phyloP scores from a whole-genome alignment of 768 basidiomycete species.

The Termitomyces sp. region DNA sequence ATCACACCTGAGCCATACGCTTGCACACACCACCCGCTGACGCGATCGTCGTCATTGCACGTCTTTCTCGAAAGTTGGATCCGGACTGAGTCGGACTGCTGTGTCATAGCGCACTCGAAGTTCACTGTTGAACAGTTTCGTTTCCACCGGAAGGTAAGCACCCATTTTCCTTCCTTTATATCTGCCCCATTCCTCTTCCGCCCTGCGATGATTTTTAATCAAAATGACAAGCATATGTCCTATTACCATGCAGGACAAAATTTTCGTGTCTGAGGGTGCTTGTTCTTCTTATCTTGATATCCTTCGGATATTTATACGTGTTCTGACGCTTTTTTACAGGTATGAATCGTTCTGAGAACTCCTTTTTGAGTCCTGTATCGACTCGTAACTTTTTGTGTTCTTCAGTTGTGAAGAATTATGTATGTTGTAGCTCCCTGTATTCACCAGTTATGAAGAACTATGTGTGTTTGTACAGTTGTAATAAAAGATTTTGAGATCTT shows the following conservation, averaged over 20 bases:
- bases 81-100: not conserved
- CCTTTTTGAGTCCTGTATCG: not conserved
- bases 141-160: conserved; percentile 1
- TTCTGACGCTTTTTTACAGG: not conserved
- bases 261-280: conserved; percentile 42
- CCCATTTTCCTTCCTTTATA: not conserved
- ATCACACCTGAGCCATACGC: not conserved
- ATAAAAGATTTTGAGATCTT: no score
- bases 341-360: no score
- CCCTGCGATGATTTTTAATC: conserved; percentile 45
- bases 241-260: conserved; percentile 53
- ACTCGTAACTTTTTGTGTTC: not conserved
- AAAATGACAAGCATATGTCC: conserved; percentile 73
- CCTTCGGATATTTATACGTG: not conserved
- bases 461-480: no score
- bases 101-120: not conserved
- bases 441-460: no score
- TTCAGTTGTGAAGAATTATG: no score
- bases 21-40: not conserved
- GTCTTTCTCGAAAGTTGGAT: not conserved
- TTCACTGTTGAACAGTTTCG: not conserved
- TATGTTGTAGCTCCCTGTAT: not conserved
- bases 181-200: not conserved
- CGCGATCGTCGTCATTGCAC: not conserved
- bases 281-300: not conserved